phyloP scores from a whole-genome alignment of 1,284 basidiomycete genomes.

The Mrakiaceae sp. region DNA sequence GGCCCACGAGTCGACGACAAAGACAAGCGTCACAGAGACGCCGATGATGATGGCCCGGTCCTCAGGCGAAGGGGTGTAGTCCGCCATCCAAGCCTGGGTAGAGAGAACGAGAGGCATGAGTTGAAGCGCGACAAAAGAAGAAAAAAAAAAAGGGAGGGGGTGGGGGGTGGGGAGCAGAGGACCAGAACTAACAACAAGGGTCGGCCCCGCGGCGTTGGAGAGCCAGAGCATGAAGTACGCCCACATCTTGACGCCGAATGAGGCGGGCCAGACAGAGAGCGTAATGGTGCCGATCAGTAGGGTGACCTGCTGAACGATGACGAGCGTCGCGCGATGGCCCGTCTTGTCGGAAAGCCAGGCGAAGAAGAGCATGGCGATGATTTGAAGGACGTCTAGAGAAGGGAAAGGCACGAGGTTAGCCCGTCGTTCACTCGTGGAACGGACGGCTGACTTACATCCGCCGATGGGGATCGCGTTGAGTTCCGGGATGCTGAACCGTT shows the following conservation, averaged over 20 bases:
- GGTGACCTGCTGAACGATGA: slow-evolving; percentile 21
- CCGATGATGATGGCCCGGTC: slow-evolving; percentile 24
- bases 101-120: background rate
- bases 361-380: slow-evolving; percentile 24
- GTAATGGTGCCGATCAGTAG: slow-evolving; percentile 22
- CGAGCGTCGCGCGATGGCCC: slow-evolving; percentile 20
- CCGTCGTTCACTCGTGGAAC: too few species aligned
- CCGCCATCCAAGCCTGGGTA: slow-evolving; percentile 24
- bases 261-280: slow-evolving; percentile 21
- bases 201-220: slow-evolving; percentile 21
- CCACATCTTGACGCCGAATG: slow-evolving; percentile 23
- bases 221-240: slow-evolving; percentile 25
- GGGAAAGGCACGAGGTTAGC: background rate
- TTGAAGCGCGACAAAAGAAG: background rate
- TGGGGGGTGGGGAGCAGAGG: background rate
- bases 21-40: slow-evolving; percentile 21
- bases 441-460: slow-evolving; percentile 4
- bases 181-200: slow-evolving; percentile 19
- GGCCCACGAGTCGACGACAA: slow-evolving; percentile 22
- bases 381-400: slow-evolving; percentile 20
- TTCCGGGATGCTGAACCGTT: slow-evolving; percentile 18
- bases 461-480: slow-evolving; percentile 23
- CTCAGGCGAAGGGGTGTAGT: slow-evolving; percentile 21
- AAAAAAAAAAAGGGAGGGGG: background rate
- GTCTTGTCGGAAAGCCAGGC: slow-evolving; percentile 22